phyloP scores from a whole-genome alignment of 139 green algal species.

The Chlamydomonas sp. region DNA sequence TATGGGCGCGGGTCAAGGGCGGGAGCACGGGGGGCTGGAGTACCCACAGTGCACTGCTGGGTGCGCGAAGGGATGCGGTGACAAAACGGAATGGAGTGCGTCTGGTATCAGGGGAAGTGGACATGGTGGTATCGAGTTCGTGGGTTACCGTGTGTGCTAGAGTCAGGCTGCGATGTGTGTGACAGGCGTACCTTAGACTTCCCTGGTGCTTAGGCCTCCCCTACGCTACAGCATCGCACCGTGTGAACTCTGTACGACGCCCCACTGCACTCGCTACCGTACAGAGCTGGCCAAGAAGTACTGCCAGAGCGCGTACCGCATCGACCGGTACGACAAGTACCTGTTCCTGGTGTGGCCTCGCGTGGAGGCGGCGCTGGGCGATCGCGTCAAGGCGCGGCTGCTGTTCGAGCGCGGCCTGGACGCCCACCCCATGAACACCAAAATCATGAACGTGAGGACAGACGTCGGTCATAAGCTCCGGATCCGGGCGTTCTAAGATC shows the following conservation, averaged over 20 bases:
- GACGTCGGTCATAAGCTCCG: neutral
- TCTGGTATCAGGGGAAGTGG: too few relatives aligned
- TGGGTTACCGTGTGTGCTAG: too few relatives aligned
- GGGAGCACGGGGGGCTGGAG: too few relatives aligned
- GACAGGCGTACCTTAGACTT: neutral
- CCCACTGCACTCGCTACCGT: neutral
- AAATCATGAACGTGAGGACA: constrained; percentile 57
- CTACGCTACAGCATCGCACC: neutral
- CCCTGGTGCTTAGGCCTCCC: neutral
- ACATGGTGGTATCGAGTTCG: too few relatives aligned
- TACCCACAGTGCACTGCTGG: too few relatives aligned
- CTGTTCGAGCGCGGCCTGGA: constrained; percentile 63
- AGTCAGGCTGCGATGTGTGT: too few relatives aligned
- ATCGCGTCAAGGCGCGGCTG: constrained; percentile 53
- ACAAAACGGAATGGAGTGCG: too few relatives aligned
- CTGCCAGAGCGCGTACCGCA: constrained; percentile 56
- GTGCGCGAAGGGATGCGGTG: too few relatives aligned
- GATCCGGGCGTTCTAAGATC: too few relatives aligned
- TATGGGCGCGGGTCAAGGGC: too few relatives aligned
- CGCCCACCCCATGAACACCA: constrained; percentile 61
- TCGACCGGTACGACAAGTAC: constrained; percentile 59
- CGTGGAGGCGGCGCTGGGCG: constrained; percentile 55
- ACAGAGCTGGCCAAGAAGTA: constrained; percentile 53
- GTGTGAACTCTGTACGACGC: neutral
- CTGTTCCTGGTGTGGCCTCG: constrained; percentile 59